Percentiles rank a stretch among this genome's conserved stretches.
Evolutionary conservation across 2,329 filamentous ascomycete species (phyloP).

Genomic region (Simplicillium sp.): DNA sequence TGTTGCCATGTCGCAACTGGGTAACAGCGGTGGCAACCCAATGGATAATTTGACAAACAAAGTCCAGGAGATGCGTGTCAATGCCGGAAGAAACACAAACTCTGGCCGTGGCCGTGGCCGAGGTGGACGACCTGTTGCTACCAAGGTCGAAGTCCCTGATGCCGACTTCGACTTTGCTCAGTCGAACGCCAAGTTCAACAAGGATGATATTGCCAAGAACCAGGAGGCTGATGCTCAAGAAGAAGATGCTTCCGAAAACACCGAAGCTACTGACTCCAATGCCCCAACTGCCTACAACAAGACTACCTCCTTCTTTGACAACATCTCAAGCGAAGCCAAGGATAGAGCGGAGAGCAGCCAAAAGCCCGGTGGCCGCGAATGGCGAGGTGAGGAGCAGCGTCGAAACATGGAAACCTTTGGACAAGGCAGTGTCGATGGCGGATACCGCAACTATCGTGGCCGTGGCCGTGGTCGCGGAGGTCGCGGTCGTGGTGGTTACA

Average conservation of each 20-base stretch:
- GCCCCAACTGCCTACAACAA: conserved; percentile 67
- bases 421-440: conserved; percentile 84
- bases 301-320: conserved; percentile 88
- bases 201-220: conserved; percentile 54
- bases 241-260: conserved; percentile 24
- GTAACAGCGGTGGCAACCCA: conserved; percentile 31
- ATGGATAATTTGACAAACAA: conserved; percentile 67
- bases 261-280: conserved; percentile 22
- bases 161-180: conserved; percentile 85
- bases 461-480: conserved; percentile 65
- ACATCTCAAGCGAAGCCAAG: conserved; percentile 89
- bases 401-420: conserved; percentile 98
- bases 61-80: conserved; percentile 67
- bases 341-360: conserved; percentile 70
- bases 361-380: conserved; percentile 71
- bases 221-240: conserved; percentile 54
- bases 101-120: conserved; percentile 39
- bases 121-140: conserved; percentile 32
- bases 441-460: conserved; percentile 68
- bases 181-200: conserved; percentile 38
- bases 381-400: conserved; percentile 85
- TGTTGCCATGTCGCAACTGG: conserved; percentile 67
- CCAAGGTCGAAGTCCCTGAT: conserved; percentile 79
- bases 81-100: conserved; percentile 42
- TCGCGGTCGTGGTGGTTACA: conserved; percentile 26